Base-by-base conservation (phyloP, 805 yeast species). In the Myxozyma monticola region DNA sequence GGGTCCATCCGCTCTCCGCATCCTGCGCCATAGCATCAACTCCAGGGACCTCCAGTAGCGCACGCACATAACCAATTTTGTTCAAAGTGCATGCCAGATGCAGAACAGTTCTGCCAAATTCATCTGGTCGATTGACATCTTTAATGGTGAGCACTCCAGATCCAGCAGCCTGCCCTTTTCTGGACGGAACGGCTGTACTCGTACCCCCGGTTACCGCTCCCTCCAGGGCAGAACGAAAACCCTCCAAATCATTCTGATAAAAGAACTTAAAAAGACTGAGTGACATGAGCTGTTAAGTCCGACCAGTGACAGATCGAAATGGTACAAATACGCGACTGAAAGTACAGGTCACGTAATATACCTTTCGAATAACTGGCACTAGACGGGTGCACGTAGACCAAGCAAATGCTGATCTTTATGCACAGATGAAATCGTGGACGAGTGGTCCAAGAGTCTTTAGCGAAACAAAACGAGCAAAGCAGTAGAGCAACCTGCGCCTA, bases 1-100 rank as follows among this genome's bases (percentile, higher is more conserved):
- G 79, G 37, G 86, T 85, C 84, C 95, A 89, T 1, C 88, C 85
- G 62, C 79, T 87, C 66, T 89, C 96, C 45, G 71, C 71, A 65
- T 90, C 96, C 1, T 72, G 67, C 0, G 76, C 60, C 2, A 68
- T 59, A 1, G 75, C 58, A 45, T 81, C 79, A 20, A 77, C 62
- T 15, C 75, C 73, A 7, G 76, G 73, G 54, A 76, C 75, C 45
- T 71, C 72, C 34, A 84, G 65, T 6, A 85, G 56, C 20, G 70
- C 69, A 7, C 67, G 61, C 15, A 85, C 67, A 22, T 72, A 62
- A 48, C 77, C 80, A 41, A 68, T 63, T 40, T 79, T 70, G 53
- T 83, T 80, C 38, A 74, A 56, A 29, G 79, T 64, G 34, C 83
- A 73, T 15, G 83, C 63, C 1, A 79, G 46, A 63, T 84, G 89